These are phyloP conservation scores for Colletotrichum viniferum DNA, from an alignment of 2,329 filamentous ascomycete species.

Conservation along the genomic window DNA sequence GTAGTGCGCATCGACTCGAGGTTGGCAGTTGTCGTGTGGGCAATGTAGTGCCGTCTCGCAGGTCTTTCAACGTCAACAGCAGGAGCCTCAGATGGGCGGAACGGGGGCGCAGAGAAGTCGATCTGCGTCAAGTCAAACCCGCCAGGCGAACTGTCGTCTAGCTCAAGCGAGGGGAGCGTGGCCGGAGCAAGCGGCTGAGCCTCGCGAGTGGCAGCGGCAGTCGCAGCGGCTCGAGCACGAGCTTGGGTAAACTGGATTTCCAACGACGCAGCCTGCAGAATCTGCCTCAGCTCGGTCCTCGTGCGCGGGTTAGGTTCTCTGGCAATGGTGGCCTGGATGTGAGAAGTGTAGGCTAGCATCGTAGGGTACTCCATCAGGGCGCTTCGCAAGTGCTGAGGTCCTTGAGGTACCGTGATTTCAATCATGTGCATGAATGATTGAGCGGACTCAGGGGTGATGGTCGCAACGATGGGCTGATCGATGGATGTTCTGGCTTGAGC, in stretches of 20 bases:
- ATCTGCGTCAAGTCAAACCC: background rate
- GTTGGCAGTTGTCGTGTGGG: background rate
- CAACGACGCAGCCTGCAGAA: constrained; percentile 51
- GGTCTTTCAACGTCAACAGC: background rate
- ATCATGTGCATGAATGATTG: constrained; percentile 56
- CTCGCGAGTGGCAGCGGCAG: constrained; percentile 28
- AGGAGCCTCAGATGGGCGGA: background rate
- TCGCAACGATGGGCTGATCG: constrained; percentile 34
- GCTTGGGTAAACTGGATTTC: constrained; percentile 50
- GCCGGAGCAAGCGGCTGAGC: constrained; percentile 15
- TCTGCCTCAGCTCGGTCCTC: constrained; percentile 53
- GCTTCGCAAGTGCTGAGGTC: constrained; percentile 49
- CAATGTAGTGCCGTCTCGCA: background rate
- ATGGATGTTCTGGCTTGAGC: constrained; percentile 23
- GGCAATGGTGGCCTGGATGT: constrained; percentile 57
- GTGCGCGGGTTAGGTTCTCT: constrained; percentile 52
- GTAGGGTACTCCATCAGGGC: constrained; percentile 51
- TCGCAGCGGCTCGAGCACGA: constrained; percentile 27
- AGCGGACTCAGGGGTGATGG: constrained; percentile 34
- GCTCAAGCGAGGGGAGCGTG: background rate
- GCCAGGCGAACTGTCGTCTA: background rate
- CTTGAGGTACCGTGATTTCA: constrained; percentile 56
- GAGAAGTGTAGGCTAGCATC: constrained; percentile 51
- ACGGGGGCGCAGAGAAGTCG: background rate
- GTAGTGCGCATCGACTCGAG: background rate